Evolutionary conservation across 2,329 filamentous ascomycete species (phyloP), one percentile per base, ranked within the genome.

Genomic region (Trichoderma harzianum): DNA sequence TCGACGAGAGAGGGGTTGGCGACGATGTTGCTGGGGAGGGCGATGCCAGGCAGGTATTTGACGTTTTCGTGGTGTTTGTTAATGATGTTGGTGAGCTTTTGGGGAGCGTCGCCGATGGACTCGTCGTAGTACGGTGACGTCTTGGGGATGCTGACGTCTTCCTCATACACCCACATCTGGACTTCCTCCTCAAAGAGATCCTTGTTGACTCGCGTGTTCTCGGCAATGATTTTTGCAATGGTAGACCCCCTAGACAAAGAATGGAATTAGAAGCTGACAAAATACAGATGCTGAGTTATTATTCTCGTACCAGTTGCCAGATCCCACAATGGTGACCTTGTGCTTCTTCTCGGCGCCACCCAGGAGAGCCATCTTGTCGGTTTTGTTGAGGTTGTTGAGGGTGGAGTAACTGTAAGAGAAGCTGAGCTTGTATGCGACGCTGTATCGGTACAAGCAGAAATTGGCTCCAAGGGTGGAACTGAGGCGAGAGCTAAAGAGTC

Each of bases 131-230:
- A 88, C 76, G 89, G 90, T 63, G 93, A 95, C 74, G 88, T 86
- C 77, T 91, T 87, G 14, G 92, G 84, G 55, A 97, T 86, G 69
- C 89, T 88, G 74, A 97, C 91, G 28, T 97, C 89, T 82, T 99
- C 96, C 83, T 99, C 96, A 80, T 90, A 98, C 78, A 99, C 97
- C 96, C 96, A 99, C 96, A 99, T 98, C 83, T 97, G 93, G 67
- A 99, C 94, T 74, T 94, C 86, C 80, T 91, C 86, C 79, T 98
- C 93, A 80, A 98, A 99, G 58, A 98, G 80, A 34, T 94, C 88
- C 11, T 90, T 87, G 83, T 97, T 87, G 75, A 88, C 90, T 74
- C 88, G 89, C 47, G 94, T 92, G 84, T 97, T 99, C 83, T 99
- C 95, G 76, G 95, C 95, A 67, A 98, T 89, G 74, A 99, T 97